These are phyloP conservation scores for Beta corolliflora DNA, from an alignment of 179 eudicot species.

Conservation along the genomic window DNA sequence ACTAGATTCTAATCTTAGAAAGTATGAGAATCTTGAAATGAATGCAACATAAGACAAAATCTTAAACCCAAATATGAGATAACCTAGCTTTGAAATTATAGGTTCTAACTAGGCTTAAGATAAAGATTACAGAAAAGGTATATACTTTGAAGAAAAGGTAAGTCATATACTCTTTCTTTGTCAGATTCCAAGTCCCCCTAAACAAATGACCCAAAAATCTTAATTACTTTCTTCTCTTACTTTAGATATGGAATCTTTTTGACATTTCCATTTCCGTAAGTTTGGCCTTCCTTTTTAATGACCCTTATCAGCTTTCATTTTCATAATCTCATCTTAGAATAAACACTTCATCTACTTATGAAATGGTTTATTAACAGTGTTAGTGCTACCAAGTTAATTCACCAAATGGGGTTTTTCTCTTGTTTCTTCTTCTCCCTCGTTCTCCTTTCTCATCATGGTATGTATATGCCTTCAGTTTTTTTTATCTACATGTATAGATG, in stretches of 20 bases:
- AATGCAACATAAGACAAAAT: no score
- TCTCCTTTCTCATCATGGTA: constrained; percentile 43
- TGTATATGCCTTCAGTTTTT: constrained; percentile 29
- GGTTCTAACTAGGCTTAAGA: not conserved
- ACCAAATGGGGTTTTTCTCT: constrained; percentile 38
- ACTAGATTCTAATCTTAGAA: not conserved
- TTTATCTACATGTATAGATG: not conserved
- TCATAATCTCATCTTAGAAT: not conserved
- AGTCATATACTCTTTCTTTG: not conserved
- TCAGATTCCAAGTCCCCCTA: constrained; percentile 30
- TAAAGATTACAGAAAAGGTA: not conserved
- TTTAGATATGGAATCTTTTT: constrained; percentile 31
- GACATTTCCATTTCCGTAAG: constrained; percentile 9
- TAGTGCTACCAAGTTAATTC: constrained; percentile 18
- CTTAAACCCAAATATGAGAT: not conserved
- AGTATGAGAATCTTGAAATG: not conserved
- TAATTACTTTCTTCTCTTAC: not conserved
- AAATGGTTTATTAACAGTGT: constrained; percentile 22
- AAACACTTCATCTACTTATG: no score
- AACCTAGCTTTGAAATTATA: not conserved
- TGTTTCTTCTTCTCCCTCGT: constrained; percentile 31
- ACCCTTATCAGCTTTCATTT: no score
- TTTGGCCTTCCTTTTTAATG: not conserved
- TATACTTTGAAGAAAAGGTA: constrained; percentile 41
- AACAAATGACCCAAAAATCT: constrained; percentile 19